Conservation (phyloP, 352 stramenopile genomes). For the Paralagenidium karlingii region DNA sequence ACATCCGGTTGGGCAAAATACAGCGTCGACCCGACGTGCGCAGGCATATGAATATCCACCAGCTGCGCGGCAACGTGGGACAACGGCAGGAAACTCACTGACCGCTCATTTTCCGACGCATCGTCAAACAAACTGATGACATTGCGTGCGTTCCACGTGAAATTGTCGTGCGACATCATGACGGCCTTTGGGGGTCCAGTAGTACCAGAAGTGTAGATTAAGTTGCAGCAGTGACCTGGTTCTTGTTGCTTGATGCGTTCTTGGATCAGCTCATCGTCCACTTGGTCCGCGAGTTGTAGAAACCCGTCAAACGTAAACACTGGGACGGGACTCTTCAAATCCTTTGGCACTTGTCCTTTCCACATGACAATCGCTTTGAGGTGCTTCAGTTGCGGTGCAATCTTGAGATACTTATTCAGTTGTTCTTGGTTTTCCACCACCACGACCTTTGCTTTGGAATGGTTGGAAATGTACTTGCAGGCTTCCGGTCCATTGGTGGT, state of each 20-base stretch:
- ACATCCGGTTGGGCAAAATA: conserved; percentile 68
- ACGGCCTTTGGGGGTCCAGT: conserved; percentile 52
- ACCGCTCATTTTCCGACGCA: conserved; percentile 35
- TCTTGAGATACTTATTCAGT: conserved; percentile 58
- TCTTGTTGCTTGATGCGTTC: conserved; percentile 27
- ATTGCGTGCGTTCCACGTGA: conserved; percentile 48
- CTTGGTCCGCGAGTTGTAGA: conserved; percentile 22
- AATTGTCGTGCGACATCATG: conserved; percentile 71
- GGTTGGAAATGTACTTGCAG: conserved; percentile 67
- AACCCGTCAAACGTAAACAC: conserved; percentile 57
- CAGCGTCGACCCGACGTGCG: conserved; percentile 42
- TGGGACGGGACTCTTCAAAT: conserved; percentile 21
- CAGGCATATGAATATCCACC: conserved; percentile 67
- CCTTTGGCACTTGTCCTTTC: conserved; percentile 20
- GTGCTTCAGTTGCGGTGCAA: conserved; percentile 40
- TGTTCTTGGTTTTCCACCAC: conserved; percentile 58
- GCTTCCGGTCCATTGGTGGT: conserved; percentile 60
- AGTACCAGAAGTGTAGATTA: conserved; percentile 88
- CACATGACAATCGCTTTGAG: conserved; percentile 73
- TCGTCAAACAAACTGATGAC: conserved; percentile 33
- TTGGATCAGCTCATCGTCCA: conserved; percentile 17
- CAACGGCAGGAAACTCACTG: conserved; percentile 71
- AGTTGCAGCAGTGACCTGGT: conserved; percentile 56
- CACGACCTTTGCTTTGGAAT: conserved; percentile 66
- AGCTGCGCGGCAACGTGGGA: conserved; percentile 73